Percentiles rank a stretch among this genome's conserved stretches.
Evolutionary conservation across 768 basidiomycete species (phyloP).

Genomic region (Collybia nuda): DNA sequence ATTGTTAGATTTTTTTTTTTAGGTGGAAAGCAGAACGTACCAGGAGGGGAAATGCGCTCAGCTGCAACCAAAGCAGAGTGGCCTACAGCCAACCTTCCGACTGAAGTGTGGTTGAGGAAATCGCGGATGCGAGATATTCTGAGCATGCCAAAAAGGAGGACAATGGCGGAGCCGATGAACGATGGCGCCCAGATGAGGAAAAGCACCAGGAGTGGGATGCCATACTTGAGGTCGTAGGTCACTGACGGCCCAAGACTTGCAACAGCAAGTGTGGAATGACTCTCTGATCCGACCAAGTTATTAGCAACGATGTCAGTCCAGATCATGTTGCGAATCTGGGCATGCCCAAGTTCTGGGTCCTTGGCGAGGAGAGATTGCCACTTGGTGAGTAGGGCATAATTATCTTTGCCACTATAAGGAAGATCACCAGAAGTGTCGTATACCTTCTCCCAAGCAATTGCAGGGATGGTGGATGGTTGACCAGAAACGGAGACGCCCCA

Average conservation of each 20-base stretch:
- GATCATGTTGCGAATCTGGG: constrained; percentile 12
- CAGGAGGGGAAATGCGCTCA: no score
- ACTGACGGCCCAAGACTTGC: constrained; percentile 3
- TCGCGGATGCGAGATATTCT: constrained; percentile 8
- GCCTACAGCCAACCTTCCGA: constrained; percentile 11
- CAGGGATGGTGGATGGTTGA: constrained; percentile 2
- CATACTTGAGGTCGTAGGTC: constrained; percentile 12
- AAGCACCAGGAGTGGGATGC: constrained; percentile 12
- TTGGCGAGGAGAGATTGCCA: constrained; percentile 10
- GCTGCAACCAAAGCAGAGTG: constrained; percentile 2
- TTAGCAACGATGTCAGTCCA: constrained; percentile 19
- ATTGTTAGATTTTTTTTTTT: no score
- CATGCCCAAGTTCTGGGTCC: constrained; percentile 11
- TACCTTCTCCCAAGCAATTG: constrained; percentile 6
- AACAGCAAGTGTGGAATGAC: constrained; percentile 5
- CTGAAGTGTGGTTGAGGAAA: constrained; percentile 17
- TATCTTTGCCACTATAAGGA: constrained; percentile 9
- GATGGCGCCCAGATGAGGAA: constrained; percentile 11
- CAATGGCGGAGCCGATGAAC: constrained; percentile 3
- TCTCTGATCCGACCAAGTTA: constrained; percentile 9
- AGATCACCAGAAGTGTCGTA: background rate
- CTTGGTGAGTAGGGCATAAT: constrained; percentile 11
- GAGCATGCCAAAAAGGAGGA: constrained; percentile 11
- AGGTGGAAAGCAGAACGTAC: no score
- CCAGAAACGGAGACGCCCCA: constrained; percentile 7